Base-by-base conservation (phyloP, 2,329 filamentous ascomycete genomes). In the Hortaea sp. region DNA sequence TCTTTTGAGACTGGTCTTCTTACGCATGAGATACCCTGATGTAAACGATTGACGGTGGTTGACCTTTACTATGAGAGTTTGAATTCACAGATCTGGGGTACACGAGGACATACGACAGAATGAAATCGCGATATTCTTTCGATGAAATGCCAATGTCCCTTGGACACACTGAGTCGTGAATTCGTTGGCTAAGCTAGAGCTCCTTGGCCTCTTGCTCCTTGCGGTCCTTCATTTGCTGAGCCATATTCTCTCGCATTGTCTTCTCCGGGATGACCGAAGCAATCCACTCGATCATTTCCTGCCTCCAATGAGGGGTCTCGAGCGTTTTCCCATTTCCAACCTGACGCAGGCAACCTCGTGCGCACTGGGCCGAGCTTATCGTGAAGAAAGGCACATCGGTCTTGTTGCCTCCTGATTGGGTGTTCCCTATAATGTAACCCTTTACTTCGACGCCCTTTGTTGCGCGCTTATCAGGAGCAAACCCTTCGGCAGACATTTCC, bases 401-500 rank as follows among this genome's bases (percentile, higher is more conserved):
- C 32, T 27, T 49, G 32, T 46, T 50, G n/a, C 12, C 41, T 27
- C 11, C 35, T 10, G 49, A 52, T 10, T 38, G 41, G 5, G 47
- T 49, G 39, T 55, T 55, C 20, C 45, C 49, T 20, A 57, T 54
- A 5, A 51, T 32, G 32, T 48, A 47, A 31, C 51, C 44, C 39
- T 46, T 44, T 41, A 54, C 49, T 39, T 57, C 54, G 1, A 73
- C 63, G 32, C 72, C 66, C 6, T 72, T 56, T 7, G 34, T n/a
- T 5, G 6, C 5, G 1, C n/a, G 11, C 28, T 39, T 38, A 10
- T 27, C 37, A 7, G 35, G 35, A 9, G 66, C 56, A 5, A 56
- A 47, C 1, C 57, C 57, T 32, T 69, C 64, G 2, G 63, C 60
- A 9, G 51, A 53, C 59, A 72, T 61, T 55, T 78, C 76, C 4